Evolutionary conservation across 192 early-diverging fungal species (phyloP).

Genomic region (Irineochytrium annulatum): DNA sequence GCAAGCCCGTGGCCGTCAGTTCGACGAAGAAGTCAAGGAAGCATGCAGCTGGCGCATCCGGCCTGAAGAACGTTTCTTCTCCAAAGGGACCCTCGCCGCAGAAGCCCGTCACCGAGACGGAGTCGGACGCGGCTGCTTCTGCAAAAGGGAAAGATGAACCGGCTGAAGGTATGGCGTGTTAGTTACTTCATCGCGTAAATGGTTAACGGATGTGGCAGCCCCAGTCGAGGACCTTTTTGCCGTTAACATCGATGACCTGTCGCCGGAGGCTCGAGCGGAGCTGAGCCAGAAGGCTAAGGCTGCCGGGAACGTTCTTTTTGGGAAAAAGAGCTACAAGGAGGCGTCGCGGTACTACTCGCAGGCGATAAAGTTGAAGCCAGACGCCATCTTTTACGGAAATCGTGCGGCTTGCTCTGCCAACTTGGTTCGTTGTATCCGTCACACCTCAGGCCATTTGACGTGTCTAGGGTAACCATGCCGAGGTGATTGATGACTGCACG

Average conservation of each 20-base stretch:
- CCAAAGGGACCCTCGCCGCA: no score
- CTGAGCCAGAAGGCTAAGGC: constrained; percentile 75
- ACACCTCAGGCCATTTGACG: background rate
- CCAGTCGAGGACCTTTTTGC: no score
- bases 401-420: constrained; percentile 90
- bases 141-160: no score
- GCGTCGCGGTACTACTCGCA: constrained; percentile 85
- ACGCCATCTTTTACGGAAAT: constrained; percentile 89
- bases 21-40: no score
- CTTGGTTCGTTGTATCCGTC: constrained; percentile 26
- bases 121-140: no score
- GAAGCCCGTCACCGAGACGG: no score
- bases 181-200: no score
- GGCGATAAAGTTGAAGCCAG: constrained; percentile 72
- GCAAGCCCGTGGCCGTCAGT: no score
- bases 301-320: constrained; percentile 84
- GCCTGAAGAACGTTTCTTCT: no score
- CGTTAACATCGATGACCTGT: background rate
- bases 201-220: no score
- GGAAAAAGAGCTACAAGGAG: constrained; percentile 73
- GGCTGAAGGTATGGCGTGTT: no score
- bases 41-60: no score
- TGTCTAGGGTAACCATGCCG: constrained; percentile 52
- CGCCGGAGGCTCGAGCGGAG: constrained; percentile 28
- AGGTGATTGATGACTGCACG: constrained; percentile 82